These are phyloP conservation scores for Dicorynia guianensis DNA, from an alignment of 306 rosid species.

Conservation along the genomic window DNA sequence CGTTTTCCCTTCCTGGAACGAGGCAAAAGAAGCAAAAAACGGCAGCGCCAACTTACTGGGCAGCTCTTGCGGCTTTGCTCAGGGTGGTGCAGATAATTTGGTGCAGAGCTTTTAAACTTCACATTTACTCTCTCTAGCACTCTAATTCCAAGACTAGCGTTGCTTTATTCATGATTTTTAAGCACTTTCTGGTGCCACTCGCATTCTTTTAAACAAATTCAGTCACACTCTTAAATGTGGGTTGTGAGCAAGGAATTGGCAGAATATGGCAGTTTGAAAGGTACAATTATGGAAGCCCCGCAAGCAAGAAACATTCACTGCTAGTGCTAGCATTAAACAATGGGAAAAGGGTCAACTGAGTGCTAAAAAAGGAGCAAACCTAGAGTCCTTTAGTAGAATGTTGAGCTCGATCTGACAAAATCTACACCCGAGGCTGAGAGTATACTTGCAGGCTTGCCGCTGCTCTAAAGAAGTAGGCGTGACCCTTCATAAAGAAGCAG, in stretches of 20 bases:
- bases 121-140: not conserved
- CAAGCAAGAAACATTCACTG: constrained; percentile 32
- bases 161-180: constrained; percentile 21
- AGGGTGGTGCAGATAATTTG: constrained; percentile 15
- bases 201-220: constrained; percentile 20
- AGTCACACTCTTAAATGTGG: constrained; percentile 42
- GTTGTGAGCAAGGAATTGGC: constrained; percentile 41
- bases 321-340: not conserved
- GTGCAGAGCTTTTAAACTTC: not conserved
- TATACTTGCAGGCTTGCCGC: constrained; percentile 27
- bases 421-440: constrained; percentile 35
- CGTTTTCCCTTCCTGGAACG: constrained; percentile 26
- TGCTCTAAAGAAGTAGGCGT: not conserved
- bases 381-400: not conserved
- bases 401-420: constrained; percentile 55
- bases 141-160: constrained; percentile 37
- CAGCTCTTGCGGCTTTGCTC: constrained; percentile 28
- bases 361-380: not conserved
- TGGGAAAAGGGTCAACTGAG: not conserved
- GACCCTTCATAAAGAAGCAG: not conserved
- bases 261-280: constrained; percentile 31
- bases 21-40: constrained; percentile 32
- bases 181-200: constrained; percentile 11
- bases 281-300: constrained; percentile 9
- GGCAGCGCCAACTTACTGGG: constrained; percentile 44